A percentile compares a stretch with the other conserved stretches of the same genome.
phyloP scores from a whole-genome alignment of 345 rosid species.

The Bruguiera sexangula region DNA sequence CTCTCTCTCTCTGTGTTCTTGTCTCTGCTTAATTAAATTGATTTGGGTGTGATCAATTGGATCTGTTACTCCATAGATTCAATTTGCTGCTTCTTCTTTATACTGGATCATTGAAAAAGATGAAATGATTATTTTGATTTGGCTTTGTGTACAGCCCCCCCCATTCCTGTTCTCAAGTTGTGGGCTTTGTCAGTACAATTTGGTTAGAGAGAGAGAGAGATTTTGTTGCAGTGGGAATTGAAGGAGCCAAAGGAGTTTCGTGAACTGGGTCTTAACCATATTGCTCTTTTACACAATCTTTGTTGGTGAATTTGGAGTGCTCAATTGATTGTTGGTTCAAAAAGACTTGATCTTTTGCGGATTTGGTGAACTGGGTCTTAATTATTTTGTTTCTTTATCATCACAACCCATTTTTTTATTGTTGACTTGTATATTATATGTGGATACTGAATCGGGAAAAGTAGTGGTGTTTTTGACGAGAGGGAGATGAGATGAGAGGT shows the following conservation, averaged over 20 bases:
- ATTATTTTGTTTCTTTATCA: neutral
- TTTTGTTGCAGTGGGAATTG: conserved; percentile 1
- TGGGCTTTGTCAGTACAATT: conserved; percentile 4
- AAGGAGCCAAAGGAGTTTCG: conserved; percentile 12
- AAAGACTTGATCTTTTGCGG: neutral
- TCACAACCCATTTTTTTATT: neutral
- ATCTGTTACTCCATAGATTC: neutral
- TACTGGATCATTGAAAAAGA: neutral
- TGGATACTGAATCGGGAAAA: neutral
- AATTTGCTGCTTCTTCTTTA: neutral
- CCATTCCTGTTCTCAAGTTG: neutral
- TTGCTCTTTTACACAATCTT: neutral
- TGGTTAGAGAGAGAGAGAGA: neutral
- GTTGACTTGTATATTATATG: neutral
- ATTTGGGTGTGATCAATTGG: neutral
- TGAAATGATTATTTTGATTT: neutral
- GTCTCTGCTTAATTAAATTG: neutral
- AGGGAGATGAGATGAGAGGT: conserved; percentile 25
- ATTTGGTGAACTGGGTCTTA: conserved; percentile 14
- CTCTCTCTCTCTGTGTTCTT: neutral
- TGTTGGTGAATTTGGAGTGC: conserved; percentile 1
- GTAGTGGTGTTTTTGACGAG: neutral
- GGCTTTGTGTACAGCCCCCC: neutral
- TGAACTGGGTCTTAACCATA: conserved; percentile 11
- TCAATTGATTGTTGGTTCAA: neutral